A percentile compares a stretch with the other conserved stretches of the same genome.
phyloP scores from a whole-genome alignment of 768 basidiomycete species.

The Tricholoma bakamatsutake region DNA sequence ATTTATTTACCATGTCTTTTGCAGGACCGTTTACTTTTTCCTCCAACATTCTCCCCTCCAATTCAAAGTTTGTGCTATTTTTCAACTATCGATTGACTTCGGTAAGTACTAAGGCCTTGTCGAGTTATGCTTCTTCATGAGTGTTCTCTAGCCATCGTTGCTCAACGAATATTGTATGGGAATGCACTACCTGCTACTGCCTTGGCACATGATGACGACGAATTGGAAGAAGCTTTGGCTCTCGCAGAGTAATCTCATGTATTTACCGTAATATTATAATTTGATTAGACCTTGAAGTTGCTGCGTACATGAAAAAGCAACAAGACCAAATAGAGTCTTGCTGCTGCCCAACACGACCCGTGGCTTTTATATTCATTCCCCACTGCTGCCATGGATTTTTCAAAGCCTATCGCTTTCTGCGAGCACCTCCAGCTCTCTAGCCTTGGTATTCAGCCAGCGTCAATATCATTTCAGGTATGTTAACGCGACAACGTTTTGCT shows the following conservation, averaged over 20 bases:
- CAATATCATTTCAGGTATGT: constrained; percentile 93
- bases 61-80: constrained; percentile 79
- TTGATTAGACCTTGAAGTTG: neutral
- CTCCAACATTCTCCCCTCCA: constrained; percentile 64
- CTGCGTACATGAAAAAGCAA: constrained; percentile 1
- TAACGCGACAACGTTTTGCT: constrained; percentile 28
- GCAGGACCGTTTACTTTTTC: constrained; percentile 78
- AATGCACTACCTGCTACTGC: constrained; percentile 51
- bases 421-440: constrained; percentile 94
- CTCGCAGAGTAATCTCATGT: constrained; percentile 28
- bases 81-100: constrained; percentile 74
- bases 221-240: constrained; percentile 69
- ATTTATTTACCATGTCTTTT: neutral
- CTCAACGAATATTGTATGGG: constrained; percentile 73
- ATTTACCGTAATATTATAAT: neutral
- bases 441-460: constrained; percentile 91
- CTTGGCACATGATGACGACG: constrained; percentile 54
- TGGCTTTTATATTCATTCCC: constrained; percentile 17
- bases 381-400: constrained; percentile 43
- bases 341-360: constrained; percentile 5
- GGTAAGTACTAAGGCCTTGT: constrained; percentile 49
- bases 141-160: constrained; percentile 51
- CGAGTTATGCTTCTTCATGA: constrained; percentile 5
- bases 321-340: constrained; percentile 11
- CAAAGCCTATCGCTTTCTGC: constrained; percentile 84